Conservation (phyloP, 495 filamentous ascomycete species). For the Glonium stellatum region DNA sequence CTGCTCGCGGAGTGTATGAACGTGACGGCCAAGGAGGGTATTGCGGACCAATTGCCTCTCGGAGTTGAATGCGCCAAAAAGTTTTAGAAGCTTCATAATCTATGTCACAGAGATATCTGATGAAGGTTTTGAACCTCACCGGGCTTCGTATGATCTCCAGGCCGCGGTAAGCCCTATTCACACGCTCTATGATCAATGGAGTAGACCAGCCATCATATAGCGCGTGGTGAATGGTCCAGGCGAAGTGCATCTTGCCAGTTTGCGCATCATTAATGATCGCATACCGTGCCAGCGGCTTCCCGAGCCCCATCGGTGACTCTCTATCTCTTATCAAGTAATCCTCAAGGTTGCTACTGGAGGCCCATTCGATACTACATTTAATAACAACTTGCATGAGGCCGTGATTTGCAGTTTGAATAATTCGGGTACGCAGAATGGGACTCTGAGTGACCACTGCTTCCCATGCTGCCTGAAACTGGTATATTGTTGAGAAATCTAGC, state of each 20-base stretch:
- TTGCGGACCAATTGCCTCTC: no score
- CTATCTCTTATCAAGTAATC: constrained; percentile 14
- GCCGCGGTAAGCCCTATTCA: no score
- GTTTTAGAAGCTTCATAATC: no score
- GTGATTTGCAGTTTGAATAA: constrained; percentile 30
- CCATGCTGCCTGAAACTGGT: constrained; percentile 45
- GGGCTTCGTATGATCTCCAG: no score
- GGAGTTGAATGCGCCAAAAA: no score
- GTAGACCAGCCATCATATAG: constrained; percentile 57
- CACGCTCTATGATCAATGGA: constrained; percentile 4
- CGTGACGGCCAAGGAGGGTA: no score
- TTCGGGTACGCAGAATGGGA: constrained; percentile 40
- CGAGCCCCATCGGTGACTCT: constrained; percentile 13
- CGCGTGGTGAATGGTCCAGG: constrained; percentile 55
- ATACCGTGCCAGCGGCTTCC: constrained; percentile 12
- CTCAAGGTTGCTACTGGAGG: constrained; percentile 4
- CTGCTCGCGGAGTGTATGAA: no score
- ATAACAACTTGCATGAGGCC: constrained; percentile 30
- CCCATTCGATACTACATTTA: constrained; percentile 12
- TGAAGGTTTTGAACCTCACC: no score
- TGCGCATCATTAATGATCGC: constrained; percentile 16
- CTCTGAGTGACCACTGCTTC: constrained; percentile 28
- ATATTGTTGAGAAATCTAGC: constrained; percentile 37
- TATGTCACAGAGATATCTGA: no score
- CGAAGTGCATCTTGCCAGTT: constrained; percentile 9